Base-by-base conservation (phyloP, 2,329 filamentous ascomycete genomes). In the Fusarium sublunatum region DNA sequence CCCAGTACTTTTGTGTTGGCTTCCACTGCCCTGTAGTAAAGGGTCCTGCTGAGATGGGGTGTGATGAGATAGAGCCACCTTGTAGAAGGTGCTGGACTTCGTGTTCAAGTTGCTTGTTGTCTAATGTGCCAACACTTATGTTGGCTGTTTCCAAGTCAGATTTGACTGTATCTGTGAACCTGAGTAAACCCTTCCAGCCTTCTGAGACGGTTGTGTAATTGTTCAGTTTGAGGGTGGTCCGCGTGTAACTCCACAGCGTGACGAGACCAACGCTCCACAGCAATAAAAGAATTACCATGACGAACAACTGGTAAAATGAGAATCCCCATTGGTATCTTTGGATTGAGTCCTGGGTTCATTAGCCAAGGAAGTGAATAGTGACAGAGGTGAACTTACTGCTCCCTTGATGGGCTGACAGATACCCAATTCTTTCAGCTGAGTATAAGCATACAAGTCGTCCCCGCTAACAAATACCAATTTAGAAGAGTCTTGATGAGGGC, bases 311-410 rank as follows among this genome's bases (percentile, higher is more conserved):
- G 2, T 64, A 15, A 26, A 56, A 64, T 0, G 59, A 64, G 4
- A 64, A 64, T 0, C 61, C 59, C 54, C 61, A 64, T 12, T 51
- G 31, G 3, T 47, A 64, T n/a, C 22, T 5, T 12, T 51, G n/a
- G 1, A 36, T n/a, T 0, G 40, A 35, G 1, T 40, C 22, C 53
- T 57, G 7, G 1, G 0, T 0, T 0, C 9, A 0, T 57, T 1
- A 55, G 35, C 9, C 2, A 4, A 5, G 2, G 4, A 12, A 2
- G 3, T 15, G 0, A 4, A 0, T 3, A 8, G 0, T 4, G 5
- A 1, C 1, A 4, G 7, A 0, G 3, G 11, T 34, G 2, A 6
- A 15, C 24, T 25, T 5, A 52, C 58, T 11, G 24, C 12, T 4
- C 7, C 46, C 2, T 28, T 46, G n/a, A 10, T 22, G 10, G 54